Percentiles rank a stretch among this genome's conserved stretches.
Conservation (phyloP, 176 grass and related monocot genomes). For the Eleusine indica region DNA sequence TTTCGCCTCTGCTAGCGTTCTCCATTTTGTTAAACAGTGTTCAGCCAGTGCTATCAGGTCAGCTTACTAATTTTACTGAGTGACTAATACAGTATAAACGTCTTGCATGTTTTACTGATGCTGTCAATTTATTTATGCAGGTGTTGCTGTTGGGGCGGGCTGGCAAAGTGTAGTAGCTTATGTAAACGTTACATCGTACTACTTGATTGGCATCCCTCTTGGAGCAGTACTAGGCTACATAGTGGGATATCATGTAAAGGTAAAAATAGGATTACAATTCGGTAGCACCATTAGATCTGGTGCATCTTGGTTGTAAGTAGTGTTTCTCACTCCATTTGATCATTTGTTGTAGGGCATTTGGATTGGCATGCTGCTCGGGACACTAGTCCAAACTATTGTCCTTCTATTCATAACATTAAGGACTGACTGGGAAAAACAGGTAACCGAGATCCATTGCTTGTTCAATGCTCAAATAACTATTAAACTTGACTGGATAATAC, state of each 20-base stretch:
- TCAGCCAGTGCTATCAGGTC: conserved; percentile 83
- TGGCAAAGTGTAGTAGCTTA: conserved; percentile 72
- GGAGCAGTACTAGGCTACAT: conserved; percentile 64
- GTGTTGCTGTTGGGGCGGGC: conserved; percentile 8
- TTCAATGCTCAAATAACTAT: background rate
- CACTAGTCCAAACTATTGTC: conserved; percentile 61
- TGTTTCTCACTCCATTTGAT: conserved; percentile 2
- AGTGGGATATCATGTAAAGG: conserved; percentile 11
- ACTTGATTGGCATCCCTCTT: conserved; percentile 70
- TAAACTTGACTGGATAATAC: background rate
- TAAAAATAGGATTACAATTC: background rate
- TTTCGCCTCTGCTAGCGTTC: conserved; percentile 69
- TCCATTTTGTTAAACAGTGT: conserved; percentile 77
- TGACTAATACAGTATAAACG: background rate
- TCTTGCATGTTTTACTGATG: background rate
- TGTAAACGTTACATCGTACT: conserved; percentile 79
- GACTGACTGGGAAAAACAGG: conserved; percentile 74
- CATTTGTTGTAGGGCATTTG: conserved; percentile 61
- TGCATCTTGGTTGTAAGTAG: background rate
- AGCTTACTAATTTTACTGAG: background rate
- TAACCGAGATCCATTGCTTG: conserved; percentile 12
- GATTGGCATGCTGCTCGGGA: conserved; percentile 69
- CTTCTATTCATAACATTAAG: conserved; percentile 59
- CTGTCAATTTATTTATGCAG: background rate
- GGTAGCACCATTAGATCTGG: background rate